Conservation (phyloP, 768 basidiomycete species). For the Tulasnella sp. region DNA sequence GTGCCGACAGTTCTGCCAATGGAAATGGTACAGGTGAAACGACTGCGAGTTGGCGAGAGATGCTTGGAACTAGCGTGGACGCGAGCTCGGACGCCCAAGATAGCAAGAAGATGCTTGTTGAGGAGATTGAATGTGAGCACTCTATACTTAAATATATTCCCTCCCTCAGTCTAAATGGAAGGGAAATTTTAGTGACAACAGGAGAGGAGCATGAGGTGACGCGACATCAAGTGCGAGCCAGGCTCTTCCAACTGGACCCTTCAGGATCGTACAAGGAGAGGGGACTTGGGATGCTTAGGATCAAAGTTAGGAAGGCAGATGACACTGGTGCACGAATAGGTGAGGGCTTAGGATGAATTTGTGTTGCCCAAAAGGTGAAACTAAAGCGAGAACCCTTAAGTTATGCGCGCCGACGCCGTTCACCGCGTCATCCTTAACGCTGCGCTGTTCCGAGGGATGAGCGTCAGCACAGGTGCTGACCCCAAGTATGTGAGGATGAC, state of each 20-base stretch:
- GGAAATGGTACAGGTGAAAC: not conserved
- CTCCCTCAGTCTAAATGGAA: too few species aligned
- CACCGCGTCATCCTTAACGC: constrained; percentile 31
- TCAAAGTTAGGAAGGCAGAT: constrained; percentile 26
- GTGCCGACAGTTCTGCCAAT: not conserved
- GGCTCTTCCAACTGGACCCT: constrained; percentile 28
- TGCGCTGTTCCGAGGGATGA: constrained; percentile 28
- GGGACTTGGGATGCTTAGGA: constrained; percentile 28
- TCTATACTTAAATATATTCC: not conserved
- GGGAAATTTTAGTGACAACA: constrained; percentile 24
- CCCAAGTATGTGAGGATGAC: constrained; percentile 17
- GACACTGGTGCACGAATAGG: constrained; percentile 27
- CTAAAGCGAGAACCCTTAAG: constrained; percentile 17
- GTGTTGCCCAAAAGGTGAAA: not conserved
- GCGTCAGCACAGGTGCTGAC: constrained; percentile 24
- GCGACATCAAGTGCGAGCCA: constrained; percentile 27
- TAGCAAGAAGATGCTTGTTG: constrained; percentile 26
- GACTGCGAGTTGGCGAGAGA: constrained; percentile 5
- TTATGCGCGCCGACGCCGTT: constrained; percentile 34
- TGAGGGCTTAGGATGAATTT: constrained; percentile 19
- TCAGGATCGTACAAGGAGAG: constrained; percentile 30
- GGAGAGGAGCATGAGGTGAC: constrained; percentile 33
- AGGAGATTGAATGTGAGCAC: constrained; percentile 30
- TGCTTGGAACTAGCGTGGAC: constrained; percentile 11
- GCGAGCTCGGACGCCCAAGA: constrained; percentile 20